Base-by-base conservation (phyloP, 2,329 filamentous ascomycete genomes). In the Colletotrichum salicis region DNA sequence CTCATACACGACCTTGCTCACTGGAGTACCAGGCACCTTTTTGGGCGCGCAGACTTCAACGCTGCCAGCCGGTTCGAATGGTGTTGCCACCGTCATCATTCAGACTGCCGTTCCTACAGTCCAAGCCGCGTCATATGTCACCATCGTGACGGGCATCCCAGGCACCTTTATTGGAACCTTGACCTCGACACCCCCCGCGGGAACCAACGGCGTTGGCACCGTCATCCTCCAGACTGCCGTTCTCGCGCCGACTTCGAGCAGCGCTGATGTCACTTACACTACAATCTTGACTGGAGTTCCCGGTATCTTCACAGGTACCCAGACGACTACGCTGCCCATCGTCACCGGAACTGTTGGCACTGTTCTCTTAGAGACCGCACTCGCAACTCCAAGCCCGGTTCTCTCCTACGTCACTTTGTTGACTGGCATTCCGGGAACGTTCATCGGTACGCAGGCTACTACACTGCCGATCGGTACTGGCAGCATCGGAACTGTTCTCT, bases 21-120 rank as follows among this genome's bases (percentile, higher is more conserved):
- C 52, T 3, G 52, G 52, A 2, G 13, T 55, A 19, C 52, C 52
- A 19, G 52, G 52, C 13, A 55, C 27, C 4, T 55, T 55, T 13
- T 13, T 29, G 12, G 52, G 52, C 3, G 12, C 52, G 12, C 52
- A 55, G 52, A 31, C 24, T 2, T 31, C 52, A 2, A 55, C 52
- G 12, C 13, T 55, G 2, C 52, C 52, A 0, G 52, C 52, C 12
- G 52, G 52, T 10, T 5, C 24, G 5, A 35, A 65, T 24, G 63
- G 63, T 15, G 24, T 65, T 12, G 52, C 51, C 13, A 65, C 63
- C 4, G 37, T 65, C 6, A 19, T 65, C 15, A 35, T 65, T 12
- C 65, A 67, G 51, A 63, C 57, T n/a, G 57, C 65, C 8, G 19
- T 67, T 15, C 57, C 58, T 6, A 60, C 57, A n/a, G 57, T 41